Percentiles rank a stretch among this genome's conserved stretches.
Conservation (phyloP, 768 basidiomycete genomes). For the Arthromyces matolae region DNA sequence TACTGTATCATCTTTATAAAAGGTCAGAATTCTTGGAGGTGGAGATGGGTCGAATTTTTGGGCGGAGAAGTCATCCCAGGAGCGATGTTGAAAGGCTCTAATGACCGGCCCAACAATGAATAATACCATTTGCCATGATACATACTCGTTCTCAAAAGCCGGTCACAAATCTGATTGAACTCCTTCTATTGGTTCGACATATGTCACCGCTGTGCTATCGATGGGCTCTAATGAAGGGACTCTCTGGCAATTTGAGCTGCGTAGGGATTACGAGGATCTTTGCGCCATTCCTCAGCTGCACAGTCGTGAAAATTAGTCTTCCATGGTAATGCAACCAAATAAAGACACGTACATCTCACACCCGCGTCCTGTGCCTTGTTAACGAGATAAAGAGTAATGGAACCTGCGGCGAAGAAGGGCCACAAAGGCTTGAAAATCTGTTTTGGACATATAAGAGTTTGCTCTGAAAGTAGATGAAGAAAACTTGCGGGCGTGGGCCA, state of each 20-base stretch:
- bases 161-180: neutral
- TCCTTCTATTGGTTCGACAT: constrained; percentile 13
- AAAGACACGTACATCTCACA: constrained; percentile 59
- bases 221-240: constrained; percentile 36
- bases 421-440: constrained; percentile 74
- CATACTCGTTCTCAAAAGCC: too few relatives aligned
- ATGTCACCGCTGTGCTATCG: neutral
- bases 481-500: constrained; percentile 72
- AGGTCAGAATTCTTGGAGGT: neutral
- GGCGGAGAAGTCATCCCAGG: too few relatives aligned
- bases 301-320: constrained; percentile 8
- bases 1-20: neutral
- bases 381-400: constrained; percentile 65
- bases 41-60: too few relatives aligned
- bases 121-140: too few relatives aligned
- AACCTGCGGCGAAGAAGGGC: constrained; percentile 71
- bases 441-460: constrained; percentile 9
- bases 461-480: constrained; percentile 5
- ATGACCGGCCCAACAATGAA: too few relatives aligned
- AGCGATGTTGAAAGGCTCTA: neutral
- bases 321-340: too few relatives aligned
- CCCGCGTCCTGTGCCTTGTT: constrained; percentile 62
- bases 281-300: constrained; percentile 62
- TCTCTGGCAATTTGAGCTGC: constrained; percentile 72
- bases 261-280: constrained; percentile 81